These are phyloP conservation scores for Calycina herbarum DNA, from an alignment of 2,329 filamentous ascomycete genomes.

Conservation along the genomic window DNA sequence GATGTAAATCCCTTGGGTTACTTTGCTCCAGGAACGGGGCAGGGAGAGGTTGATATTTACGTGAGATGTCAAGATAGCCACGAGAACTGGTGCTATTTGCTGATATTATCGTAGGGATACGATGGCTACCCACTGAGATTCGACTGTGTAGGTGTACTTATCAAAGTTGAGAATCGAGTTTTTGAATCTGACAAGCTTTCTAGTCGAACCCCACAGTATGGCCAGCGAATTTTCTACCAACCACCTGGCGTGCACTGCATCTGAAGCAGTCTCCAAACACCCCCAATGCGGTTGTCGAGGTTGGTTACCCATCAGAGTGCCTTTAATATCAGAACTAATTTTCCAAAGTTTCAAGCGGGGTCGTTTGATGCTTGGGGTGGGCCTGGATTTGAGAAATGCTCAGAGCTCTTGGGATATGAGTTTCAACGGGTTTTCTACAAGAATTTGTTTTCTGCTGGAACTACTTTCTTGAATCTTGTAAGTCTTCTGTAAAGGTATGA, in stretches of 20 bases:
- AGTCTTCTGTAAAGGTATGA: not conserved
- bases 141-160: not conserved
- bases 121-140: not conserved
- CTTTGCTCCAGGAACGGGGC: conserved; percentile 35
- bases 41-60: conserved; percentile 37
- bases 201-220: conserved; percentile 49
- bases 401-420: conserved; percentile 64
- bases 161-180: not conserved
- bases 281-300: conserved; percentile 55
- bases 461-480: conserved; percentile 59
- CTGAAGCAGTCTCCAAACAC: conserved; percentile 62
- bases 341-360: conserved; percentile 63
- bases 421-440: conserved; percentile 80
- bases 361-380: conserved; percentile 76
- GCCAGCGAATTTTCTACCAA: conserved; percentile 58
- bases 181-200: not conserved
- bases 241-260: conserved; percentile 54
- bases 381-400: conserved; percentile 64
- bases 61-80: conserved; percentile 14
- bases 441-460: conserved; percentile 67
- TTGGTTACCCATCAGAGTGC: not conserved
- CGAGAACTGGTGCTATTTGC: not conserved
- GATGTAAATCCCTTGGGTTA: conserved; percentile 48
- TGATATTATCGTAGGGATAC: not conserved
- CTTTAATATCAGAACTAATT: not conserved